Conservation (phyloP, 2,329 filamentous ascomycete genomes). For the Chrysosporium queenslandicum region DNA sequence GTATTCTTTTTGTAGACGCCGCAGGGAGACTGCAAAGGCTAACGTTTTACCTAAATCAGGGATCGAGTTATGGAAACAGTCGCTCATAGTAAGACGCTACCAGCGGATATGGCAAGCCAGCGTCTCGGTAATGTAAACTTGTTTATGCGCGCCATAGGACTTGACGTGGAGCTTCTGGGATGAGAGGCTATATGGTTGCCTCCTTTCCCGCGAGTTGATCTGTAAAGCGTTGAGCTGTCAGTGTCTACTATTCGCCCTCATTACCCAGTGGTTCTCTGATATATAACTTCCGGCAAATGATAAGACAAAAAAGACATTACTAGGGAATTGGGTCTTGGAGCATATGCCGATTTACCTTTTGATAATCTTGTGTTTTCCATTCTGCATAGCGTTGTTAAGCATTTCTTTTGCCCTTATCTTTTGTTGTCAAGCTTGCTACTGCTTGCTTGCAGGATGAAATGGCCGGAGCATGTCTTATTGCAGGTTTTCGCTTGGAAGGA, state of each 20-base stretch:
- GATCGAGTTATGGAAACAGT: conserved; percentile 97
- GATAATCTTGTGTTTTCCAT: background rate
- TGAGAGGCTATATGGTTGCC: conserved; percentile 30
- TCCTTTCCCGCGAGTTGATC: background rate
- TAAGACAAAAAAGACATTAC: background rate
- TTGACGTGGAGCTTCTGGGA: conserved; percentile 75
- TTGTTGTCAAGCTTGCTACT: no score
- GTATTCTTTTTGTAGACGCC: conserved; percentile 25
- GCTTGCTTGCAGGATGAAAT: no score
- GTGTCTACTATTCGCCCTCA: background rate
- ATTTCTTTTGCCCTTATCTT: background rate
- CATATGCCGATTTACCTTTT: background rate
- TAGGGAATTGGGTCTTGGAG: background rate
- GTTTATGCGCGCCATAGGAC: conserved; percentile 97
- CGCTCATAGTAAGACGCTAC: conserved; percentile 74
- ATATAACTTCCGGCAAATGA: background rate
- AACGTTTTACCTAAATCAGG: conserved; percentile 24
- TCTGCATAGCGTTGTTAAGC: background rate
- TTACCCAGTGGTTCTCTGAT: background rate
- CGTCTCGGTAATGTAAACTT: conserved; percentile 88
- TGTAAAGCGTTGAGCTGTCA: background rate
- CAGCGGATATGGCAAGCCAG: conserved; percentile 71
- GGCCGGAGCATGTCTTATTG: background rate
- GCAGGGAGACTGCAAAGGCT: no score
- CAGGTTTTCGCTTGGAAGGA: background rate